These are phyloP conservation scores for Trichoderma erinaceum DNA, from an alignment of 495 filamentous ascomycete species.

Conservation along the genomic window DNA sequence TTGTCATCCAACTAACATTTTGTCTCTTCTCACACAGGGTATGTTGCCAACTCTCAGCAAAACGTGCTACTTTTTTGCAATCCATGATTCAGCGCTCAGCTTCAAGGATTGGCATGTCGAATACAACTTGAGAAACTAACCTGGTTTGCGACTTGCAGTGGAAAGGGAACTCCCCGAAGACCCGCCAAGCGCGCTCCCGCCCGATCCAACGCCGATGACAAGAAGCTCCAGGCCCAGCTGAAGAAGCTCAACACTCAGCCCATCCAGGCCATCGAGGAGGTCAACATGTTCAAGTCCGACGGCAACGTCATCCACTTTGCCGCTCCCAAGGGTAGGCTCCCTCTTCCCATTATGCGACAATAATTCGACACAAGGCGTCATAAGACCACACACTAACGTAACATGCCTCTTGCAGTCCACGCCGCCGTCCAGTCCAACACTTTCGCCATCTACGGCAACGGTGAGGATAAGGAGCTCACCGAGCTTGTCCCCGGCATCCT, in stretches of 20 bases:
- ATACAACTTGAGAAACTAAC: background rate
- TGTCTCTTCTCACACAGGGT: no score
- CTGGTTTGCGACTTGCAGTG: constrained; percentile 46
- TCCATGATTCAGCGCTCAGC: no score
- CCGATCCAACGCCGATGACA: constrained; percentile 87
- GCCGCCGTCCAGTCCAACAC: constrained; percentile 92
- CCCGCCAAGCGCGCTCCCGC: constrained; percentile 98
- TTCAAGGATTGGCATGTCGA: no score
- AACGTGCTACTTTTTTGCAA: no score
- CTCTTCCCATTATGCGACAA: background rate
- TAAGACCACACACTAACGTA: background rate
- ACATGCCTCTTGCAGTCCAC: constrained; percentile 60
- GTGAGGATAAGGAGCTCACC: constrained; percentile 99
- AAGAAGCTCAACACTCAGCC: constrained; percentile 97
- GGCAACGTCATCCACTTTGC: constrained; percentile 99
- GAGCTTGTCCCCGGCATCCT: constrained; percentile 99
- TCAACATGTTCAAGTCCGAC: constrained; percentile 99
- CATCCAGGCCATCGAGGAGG: constrained; percentile 98
- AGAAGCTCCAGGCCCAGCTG: constrained; percentile 91
- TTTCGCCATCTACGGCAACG: constrained; percentile 97
- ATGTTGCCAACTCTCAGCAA: no score
- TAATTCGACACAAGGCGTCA: background rate
- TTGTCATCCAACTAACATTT: no score
- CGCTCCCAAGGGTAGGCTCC: constrained; percentile 78
- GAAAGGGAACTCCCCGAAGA: constrained; percentile 95